Conservation (phyloP, 768 basidiomycete genomes). For the Rhizopogon sp. region DNA sequence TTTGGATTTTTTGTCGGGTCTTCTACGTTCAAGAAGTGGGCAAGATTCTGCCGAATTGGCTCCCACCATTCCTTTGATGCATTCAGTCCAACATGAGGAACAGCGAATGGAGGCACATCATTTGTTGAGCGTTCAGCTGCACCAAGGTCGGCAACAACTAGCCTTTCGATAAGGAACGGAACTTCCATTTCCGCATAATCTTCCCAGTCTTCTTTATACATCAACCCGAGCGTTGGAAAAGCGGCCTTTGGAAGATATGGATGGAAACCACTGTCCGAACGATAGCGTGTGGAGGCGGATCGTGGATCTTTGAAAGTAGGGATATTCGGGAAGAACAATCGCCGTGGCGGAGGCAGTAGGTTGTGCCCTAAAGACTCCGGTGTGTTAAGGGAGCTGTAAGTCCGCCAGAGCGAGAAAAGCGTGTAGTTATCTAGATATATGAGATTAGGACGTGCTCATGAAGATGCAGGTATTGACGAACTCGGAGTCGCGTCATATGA, state of each 20-base stretch:
- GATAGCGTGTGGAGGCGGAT: conserved; percentile 31
- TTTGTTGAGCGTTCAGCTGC: conserved; percentile 42
- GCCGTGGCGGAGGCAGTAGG: conserved; percentile 62
- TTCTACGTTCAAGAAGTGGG: conserved; percentile 36
- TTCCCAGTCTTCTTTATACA: conserved; percentile 72
- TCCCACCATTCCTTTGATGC: conserved; percentile 66
- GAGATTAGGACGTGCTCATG: conserved; percentile 3
- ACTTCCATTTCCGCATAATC: conserved; percentile 65
- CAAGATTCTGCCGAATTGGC: conserved; percentile 41
- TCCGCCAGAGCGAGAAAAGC: conserved; percentile 72
- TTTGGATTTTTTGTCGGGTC: conserved; percentile 10
- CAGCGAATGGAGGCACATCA: conserved; percentile 28
- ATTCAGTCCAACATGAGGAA: conserved; percentile 37
- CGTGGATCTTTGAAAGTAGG: conserved; percentile 47
- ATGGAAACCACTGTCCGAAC: conserved; percentile 63
- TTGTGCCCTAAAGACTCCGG: conserved; percentile 37
- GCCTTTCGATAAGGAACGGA: conserved; percentile 71
- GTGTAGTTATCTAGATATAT: conserved; percentile 52
- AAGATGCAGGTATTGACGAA: conserved; percentile 24
- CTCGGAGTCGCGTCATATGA: conserved; percentile 48
- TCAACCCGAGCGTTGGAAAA: conserved; percentile 63
- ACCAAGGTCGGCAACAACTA: conserved; percentile 73
- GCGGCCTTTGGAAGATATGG: conserved; percentile 66
- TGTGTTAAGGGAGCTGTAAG: conserved; percentile 59
- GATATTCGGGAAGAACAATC: conserved; percentile 71